Evolutionary conservation across 441 rosid species (phyloP), one percentile per base, ranked within the genome.

Genomic region (Iberis amara): DNA sequence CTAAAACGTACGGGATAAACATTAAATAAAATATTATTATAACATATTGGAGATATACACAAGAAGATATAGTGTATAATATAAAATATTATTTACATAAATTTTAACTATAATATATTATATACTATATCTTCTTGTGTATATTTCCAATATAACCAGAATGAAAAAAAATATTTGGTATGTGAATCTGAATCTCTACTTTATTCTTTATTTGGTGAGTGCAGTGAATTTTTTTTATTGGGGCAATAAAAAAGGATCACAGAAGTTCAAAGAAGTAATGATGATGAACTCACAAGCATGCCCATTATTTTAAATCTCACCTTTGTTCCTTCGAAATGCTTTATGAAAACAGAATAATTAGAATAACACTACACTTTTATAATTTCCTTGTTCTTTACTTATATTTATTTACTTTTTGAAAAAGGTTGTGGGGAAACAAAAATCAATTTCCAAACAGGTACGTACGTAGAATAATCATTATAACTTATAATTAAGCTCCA

Each of bases 261-360:
- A 59, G 65, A 65, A 69, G 68, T 89, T 89, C 94, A 83, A 89
- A 77, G 74, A 53, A 55, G 55, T 75, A 76, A 86, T 86, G 91
- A 82, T 84, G 83, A 57, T 55, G 66, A 76, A 73, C 88, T 57
- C 69, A 65, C 64, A 72, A 81, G 74, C 82, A 83, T 81, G 85
- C 65, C 74, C 77, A 83, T 81, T 79, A 76, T 85, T 76, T 78
- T 59, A 72, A 65, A 52, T 58, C 54, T 65, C 59, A 60, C 68
- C 88, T 83, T 79, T 79, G 82, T 77, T 83, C 83, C 79, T 65
- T 69, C 77, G 76, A 79, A 76, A 80, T 83, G 70, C 70, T 66
- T 59, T 59, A 31, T 32, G 63, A 66, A 57, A 75, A 80, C 83
- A 82, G 70, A 60, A 86, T 79, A 65, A 86, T 83, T 80, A 73